These are phyloP conservation scores for Amylocystis lapponica DNA, from an alignment of 768 basidiomycete genomes.

Conservation along the genomic window DNA sequence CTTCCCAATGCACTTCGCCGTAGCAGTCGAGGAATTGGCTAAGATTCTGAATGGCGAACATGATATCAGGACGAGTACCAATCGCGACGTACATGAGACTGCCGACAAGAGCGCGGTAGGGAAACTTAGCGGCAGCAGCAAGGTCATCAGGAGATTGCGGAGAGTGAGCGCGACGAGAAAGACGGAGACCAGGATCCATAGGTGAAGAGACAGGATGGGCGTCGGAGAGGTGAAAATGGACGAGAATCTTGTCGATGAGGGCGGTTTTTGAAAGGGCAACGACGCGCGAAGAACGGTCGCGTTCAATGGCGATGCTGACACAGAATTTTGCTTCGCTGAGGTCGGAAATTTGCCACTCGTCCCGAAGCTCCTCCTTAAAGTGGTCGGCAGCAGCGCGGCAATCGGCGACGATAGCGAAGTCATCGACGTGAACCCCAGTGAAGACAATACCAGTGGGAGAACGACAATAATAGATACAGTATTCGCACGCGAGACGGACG, in stretches of 20 bases:
- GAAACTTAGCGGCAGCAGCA: constrained; percentile 7
- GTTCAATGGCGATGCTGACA: constrained; percentile 33
- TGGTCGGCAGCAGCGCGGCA: constrained; percentile 20
- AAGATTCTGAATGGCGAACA: constrained; percentile 18
- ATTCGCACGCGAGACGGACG: constrained; percentile 8
- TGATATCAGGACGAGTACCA: constrained; percentile 10
- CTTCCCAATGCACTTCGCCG: constrained; percentile 16
- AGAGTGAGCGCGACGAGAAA: neutral
- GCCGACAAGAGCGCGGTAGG: constrained; percentile 24
- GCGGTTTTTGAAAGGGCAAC: constrained; percentile 14
- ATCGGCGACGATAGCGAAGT: constrained; percentile 7
- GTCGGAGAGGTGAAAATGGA: constrained; percentile 8
- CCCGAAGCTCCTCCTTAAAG: constrained; percentile 24
- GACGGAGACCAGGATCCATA: constrained; percentile 5
- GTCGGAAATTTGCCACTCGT: constrained; percentile 29
- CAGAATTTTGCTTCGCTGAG: constrained; percentile 25
- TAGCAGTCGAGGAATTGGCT: constrained; percentile 20
- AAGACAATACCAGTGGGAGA: constrained; percentile 13
- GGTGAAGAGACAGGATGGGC: constrained; percentile 10
- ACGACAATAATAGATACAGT: constrained; percentile 8
- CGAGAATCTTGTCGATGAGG: constrained; percentile 10
- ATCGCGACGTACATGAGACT: constrained; percentile 23
- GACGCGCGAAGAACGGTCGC: constrained; percentile 15
- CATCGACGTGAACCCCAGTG: constrained; percentile 16
- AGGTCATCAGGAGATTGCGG: neutral